A percentile compares a stretch with the other conserved stretches of the same genome.
phyloP scores from a whole-genome alignment of 208 protist species.

The Leishmania arabica region DNA sequence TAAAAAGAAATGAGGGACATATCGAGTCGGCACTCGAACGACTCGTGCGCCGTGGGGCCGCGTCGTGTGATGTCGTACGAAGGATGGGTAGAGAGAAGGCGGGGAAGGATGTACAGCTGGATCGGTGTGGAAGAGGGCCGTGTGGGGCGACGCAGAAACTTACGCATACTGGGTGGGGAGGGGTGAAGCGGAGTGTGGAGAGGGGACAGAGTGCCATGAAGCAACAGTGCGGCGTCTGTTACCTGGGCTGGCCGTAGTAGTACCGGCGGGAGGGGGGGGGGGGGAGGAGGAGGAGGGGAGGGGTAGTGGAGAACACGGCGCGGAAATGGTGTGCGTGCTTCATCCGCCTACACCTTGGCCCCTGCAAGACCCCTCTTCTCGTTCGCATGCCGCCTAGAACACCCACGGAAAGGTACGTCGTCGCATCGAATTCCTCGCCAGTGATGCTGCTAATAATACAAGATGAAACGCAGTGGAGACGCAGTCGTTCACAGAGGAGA shows the following conservation, averaged over 20 bases:
- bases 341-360: neutral
- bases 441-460: neutral
- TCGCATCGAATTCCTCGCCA: neutral
- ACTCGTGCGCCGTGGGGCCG: neutral
- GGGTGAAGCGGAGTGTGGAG: neutral
- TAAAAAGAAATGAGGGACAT: neutral
- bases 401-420: neutral
- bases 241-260: neutral
- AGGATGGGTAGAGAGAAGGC: neutral
- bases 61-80: neutral
- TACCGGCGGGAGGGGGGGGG: neutral
- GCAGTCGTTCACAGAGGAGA: neutral
- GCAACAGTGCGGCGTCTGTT: neutral
- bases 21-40: neutral
- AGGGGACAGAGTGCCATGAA: neutral
- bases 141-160: neutral
- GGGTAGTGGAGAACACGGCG: neutral
- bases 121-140: conserved; percentile 4
- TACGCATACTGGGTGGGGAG: neutral
- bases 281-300: neutral
- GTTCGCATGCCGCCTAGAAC: neutral
- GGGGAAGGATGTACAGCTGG: neutral
- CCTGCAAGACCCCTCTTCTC: neutral
- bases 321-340: neutral
- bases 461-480: neutral